Evolutionary conservation across 805 yeast species (phyloP).

Genomic region (Monosporozyma aerobia): DNA sequence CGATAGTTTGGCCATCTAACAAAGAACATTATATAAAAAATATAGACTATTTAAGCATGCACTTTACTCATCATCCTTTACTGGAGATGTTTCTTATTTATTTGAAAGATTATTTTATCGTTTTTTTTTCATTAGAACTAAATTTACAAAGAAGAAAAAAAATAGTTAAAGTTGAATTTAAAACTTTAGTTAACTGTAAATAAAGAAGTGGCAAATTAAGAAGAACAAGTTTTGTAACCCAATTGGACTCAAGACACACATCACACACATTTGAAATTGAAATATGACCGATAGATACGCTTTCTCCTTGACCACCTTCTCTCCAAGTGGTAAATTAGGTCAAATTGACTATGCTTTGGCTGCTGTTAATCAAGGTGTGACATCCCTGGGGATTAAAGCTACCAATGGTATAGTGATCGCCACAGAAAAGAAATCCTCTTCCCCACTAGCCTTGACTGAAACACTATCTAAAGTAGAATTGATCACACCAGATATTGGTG

Average conservation of each 20-base stretch:
- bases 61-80: not conserved
- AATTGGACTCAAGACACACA: not conserved
- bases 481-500: conserved; percentile 92
- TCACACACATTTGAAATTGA: not conserved
- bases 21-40: not conserved
- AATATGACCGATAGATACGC: conserved; percentile 96
- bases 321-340: conserved; percentile 96
- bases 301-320: conserved; percentile 92
- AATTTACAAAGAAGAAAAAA: not conserved
- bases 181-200: not conserved
- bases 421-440: conserved; percentile 84
- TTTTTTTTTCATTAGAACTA: not conserved
- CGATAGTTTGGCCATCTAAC: not conserved
- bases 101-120: not conserved
- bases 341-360: conserved; percentile 97
- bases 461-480: conserved; percentile 68
- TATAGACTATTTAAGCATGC: not conserved
- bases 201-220: not conserved
- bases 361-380: conserved; percentile 96
- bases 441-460: conserved; percentile 66
- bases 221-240: not conserved
- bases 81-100: not conserved
- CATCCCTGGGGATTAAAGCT: conserved; percentile 89
- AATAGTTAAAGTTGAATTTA: not conserved
- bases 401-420: conserved; percentile 95